Conservation (phyloP, 805 yeast genomes). For the Starmerella scarabaei region DNA sequence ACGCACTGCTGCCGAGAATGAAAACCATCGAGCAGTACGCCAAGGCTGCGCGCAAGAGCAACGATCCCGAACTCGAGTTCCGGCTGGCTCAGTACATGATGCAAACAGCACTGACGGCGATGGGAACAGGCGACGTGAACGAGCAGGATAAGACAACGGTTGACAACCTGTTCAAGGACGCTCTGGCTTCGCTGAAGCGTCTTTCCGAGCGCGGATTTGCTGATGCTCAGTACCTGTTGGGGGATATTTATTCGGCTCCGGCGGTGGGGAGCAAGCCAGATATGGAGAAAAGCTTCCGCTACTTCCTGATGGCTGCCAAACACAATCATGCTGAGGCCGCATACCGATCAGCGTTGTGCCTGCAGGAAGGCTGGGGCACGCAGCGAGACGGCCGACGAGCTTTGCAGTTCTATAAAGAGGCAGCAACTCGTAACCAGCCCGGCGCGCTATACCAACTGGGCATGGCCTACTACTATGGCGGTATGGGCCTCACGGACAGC, state of each 20-base stretch:
- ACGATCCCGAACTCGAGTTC: conserved; percentile 76
- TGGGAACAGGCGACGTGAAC: background rate
- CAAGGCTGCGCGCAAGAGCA: conserved; percentile 68
- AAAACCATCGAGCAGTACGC: conserved; percentile 80
- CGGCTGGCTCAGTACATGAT: conserved; percentile 85
- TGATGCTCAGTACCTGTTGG: conserved; percentile 85
- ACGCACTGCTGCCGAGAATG: conserved; percentile 51
- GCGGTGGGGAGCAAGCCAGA: conserved; percentile 64
- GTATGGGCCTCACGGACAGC: conserved; percentile 64
- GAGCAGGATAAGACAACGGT: conserved; percentile 1
- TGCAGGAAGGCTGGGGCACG: conserved; percentile 88
- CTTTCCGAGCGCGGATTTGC: conserved; percentile 68
- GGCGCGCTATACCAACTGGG: conserved; percentile 96
- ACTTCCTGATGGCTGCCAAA: conserved; percentile 84
- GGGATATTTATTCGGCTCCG: conserved; percentile 79
- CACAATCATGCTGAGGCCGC: conserved; percentile 87
- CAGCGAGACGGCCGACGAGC: conserved; percentile 79
- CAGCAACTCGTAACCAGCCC: conserved; percentile 85
- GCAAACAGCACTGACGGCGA: conserved; percentile 52
- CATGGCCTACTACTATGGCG: conserved; percentile 65
- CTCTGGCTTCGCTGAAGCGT: conserved; percentile 52
- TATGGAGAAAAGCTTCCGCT: conserved; percentile 55
- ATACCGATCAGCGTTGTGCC: conserved; percentile 80
- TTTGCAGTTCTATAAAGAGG: conserved; percentile 65
- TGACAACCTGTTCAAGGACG: conserved; percentile 56